Conservation (phyloP, 257 asterid species). For the Ocimum tenuiflorum region DNA sequence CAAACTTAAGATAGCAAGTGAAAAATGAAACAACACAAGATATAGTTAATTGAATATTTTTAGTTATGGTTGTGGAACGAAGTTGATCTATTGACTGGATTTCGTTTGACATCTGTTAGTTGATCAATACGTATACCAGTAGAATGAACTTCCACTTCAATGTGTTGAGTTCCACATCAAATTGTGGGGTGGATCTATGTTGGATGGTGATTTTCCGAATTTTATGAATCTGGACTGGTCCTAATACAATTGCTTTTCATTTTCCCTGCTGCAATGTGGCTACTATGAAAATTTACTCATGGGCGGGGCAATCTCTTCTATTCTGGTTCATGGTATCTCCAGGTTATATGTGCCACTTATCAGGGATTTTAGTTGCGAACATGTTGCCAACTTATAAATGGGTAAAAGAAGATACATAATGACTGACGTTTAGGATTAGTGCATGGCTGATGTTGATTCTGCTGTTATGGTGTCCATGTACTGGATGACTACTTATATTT, state of each 20-base stretch:
- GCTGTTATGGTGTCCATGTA: neutral
- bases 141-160: neutral
- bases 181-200: neutral
- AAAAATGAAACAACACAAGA: neutral
- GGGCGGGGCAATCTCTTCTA: no score
- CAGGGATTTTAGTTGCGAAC: neutral
- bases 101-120: neutral
- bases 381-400: neutral
- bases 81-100: conserved; percentile 4
- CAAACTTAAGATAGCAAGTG: neutral
- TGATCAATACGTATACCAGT: neutral
- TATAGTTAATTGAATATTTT: neutral
- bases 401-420: neutral
- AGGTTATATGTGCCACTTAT: no score
- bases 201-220: neutral
- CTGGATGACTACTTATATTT: neutral
- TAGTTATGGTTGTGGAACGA: neutral
- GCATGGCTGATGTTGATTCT: neutral
- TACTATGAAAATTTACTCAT: neutral
- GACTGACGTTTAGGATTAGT: neutral
- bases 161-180: neutral
- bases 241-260: neutral
- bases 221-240: neutral
- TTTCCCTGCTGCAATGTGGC: neutral
- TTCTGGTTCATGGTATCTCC: no score